Conservation (phyloP, 169 alveolate genomes). For the Fabrea salina region DNA sequence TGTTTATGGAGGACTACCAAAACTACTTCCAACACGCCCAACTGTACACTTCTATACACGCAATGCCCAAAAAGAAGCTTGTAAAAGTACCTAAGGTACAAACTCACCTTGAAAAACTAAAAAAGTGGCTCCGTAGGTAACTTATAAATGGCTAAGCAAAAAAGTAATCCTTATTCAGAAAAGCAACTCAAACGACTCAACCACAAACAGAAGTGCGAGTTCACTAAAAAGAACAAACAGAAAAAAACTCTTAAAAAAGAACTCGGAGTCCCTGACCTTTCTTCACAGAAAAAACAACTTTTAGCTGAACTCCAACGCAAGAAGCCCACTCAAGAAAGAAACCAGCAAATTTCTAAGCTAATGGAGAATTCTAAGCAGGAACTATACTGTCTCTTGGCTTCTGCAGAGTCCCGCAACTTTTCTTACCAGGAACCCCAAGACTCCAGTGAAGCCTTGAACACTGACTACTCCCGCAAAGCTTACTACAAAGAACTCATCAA, state of each 20-base stretch:
- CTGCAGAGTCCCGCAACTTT: neutral
- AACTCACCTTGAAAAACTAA: constrained; percentile 1
- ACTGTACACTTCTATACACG: constrained; percentile 72
- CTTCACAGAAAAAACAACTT: constrained; percentile 77
- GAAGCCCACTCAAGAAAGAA: constrained; percentile 49
- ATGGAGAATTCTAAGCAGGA: constrained; percentile 44
- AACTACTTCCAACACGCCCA: constrained; percentile 72
- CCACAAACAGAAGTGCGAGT: no score
- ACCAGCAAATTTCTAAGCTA: constrained; percentile 50
- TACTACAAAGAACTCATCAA: constrained; percentile 71
- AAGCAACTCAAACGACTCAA: no score
- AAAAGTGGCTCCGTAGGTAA: constrained; percentile 21
- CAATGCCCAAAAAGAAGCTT: constrained; percentile 47
- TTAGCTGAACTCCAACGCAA: constrained; percentile 67
- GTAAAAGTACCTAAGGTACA: neutral
- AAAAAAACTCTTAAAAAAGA: constrained; percentile 57
- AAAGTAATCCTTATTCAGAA: no score
- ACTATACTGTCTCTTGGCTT: constrained; percentile 29
- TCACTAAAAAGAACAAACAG: no score
- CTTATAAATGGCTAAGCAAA: no score
- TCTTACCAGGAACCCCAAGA: neutral
- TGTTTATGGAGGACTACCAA: constrained; percentile 78
- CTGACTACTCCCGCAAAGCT: constrained; percentile 68
- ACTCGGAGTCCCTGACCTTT: constrained; percentile 82
- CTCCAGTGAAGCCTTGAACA: neutral